A percentile compares a stretch with the other conserved stretches of the same genome.
phyloP scores from a whole-genome alignment of 441 rosid species.

The Adansonia madagascariensis region DNA sequence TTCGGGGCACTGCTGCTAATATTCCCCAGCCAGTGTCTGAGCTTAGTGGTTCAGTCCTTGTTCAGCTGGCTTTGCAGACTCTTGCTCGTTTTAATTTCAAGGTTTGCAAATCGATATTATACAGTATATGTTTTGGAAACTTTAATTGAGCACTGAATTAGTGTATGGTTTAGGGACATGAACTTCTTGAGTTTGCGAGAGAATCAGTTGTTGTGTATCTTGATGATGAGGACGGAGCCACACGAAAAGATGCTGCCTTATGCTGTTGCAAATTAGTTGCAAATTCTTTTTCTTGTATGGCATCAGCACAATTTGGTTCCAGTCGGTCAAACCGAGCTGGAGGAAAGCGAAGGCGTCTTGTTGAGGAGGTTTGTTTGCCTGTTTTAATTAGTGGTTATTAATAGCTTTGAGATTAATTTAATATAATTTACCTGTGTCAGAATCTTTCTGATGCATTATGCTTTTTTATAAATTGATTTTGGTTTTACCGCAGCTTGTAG shows the following conservation, averaged over 20 bases:
- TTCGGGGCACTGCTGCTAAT: constrained; percentile 61
- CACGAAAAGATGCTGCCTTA: constrained; percentile 96
- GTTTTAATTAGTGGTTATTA: background rate
- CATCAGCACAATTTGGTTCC: constrained; percentile 67
- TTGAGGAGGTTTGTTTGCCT: constrained; percentile 77
- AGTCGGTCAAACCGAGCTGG: constrained; percentile 83
- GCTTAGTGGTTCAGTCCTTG: constrained; percentile 69
- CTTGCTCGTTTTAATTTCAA: constrained; percentile 94
- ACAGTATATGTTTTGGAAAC: constrained; percentile 18
- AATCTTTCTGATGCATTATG: constrained; percentile 28
- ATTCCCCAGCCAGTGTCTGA: constrained; percentile 70
- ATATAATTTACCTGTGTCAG: background rate
- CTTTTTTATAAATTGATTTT: constrained; percentile 38
- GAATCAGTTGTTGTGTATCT: constrained; percentile 88
- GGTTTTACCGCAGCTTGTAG: constrained; percentile 81
- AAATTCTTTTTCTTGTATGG: constrained; percentile 72
- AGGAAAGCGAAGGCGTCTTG: constrained; percentile 80
- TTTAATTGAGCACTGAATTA: constrained; percentile 37
- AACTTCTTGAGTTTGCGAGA: constrained; percentile 96
- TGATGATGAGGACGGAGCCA: constrained; percentile 94
- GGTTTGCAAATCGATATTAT: constrained; percentile 48
- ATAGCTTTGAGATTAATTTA: constrained; percentile 14
- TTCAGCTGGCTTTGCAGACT: constrained; percentile 97
- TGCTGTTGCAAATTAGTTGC: constrained; percentile 97
- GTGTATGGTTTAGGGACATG: constrained; percentile 80